These are phyloP conservation scores for Oryza officinalis DNA, from an alignment of 176 grass and related monocot species.

Conservation along the genomic window DNA sequence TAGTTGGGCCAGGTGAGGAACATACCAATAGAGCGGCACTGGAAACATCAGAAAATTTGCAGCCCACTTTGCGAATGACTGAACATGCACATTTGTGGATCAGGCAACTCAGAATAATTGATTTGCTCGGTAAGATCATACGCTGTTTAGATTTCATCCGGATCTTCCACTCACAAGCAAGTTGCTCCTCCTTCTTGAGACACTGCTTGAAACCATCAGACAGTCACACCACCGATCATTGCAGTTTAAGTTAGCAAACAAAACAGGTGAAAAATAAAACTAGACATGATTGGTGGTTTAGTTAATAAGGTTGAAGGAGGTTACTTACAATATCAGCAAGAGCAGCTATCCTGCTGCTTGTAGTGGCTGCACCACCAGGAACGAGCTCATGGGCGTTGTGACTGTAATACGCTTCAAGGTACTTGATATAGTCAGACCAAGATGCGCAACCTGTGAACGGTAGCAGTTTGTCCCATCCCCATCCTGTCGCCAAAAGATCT, in stretches of 20 bases:
- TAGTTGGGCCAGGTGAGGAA: not conserved
- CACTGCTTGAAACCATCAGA: slow-evolving; percentile 21
- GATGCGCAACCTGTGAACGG: not conserved
- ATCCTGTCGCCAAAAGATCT: not conserved
- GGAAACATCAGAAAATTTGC: not conserved
- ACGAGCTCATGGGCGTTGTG: not conserved
- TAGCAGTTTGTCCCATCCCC: not conserved
- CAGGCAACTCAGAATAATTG: not conserved
- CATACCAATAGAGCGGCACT: not conserved
- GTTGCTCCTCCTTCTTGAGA: not conserved
- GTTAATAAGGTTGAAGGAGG: not conserved
- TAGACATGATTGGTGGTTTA: not conserved
- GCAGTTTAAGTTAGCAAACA: slow-evolving; percentile 3
- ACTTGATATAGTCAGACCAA: not conserved
- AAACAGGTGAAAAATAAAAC: not conserved
- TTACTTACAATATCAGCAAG: not conserved
- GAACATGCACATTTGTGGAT: not conserved
- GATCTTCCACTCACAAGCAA: not conserved
- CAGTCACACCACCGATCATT: not conserved
- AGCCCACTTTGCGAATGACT: not conserved
- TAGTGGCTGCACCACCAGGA: too few species aligned
- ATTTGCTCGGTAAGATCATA: not conserved
- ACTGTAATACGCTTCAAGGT: not conserved
- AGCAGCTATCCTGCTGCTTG: not conserved
- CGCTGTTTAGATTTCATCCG: not conserved